These are phyloP conservation scores for Sechiopsis laciniata DNA, from an alignment of 306 rosid genomes.

Conservation along the genomic window DNA sequence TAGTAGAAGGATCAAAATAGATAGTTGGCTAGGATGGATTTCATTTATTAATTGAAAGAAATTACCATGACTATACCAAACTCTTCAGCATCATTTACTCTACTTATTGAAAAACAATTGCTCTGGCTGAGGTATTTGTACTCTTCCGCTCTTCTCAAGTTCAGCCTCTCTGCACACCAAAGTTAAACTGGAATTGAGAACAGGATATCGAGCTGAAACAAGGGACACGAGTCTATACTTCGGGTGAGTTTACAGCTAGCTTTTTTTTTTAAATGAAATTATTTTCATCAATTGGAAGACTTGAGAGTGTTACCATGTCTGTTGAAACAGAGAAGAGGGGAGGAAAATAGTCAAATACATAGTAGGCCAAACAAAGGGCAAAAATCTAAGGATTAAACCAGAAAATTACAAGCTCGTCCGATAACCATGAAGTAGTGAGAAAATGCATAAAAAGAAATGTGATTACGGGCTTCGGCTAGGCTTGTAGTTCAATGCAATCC, in stretches of 20 bases:
- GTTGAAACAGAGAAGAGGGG: too few relatives aligned
- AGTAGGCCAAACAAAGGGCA: too few relatives aligned
- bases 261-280: too few relatives aligned
- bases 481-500: not conserved
- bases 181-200: conserved; percentile 18
- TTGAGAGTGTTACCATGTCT: too few relatives aligned
- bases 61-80: conserved; percentile 67
- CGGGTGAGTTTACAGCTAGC: not conserved
- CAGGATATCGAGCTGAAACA: not conserved
- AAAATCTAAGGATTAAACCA: too few relatives aligned
- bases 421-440: too few relatives aligned
- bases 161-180: conserved; percentile 61
- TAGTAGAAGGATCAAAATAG: conserved; percentile 10
- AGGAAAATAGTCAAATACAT: too few relatives aligned
- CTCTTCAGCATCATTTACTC: conserved; percentile 82
- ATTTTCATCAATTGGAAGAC: too few relatives aligned
- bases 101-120: conserved; percentile 65
- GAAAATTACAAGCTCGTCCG: too few relatives aligned
- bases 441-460: too few relatives aligned
- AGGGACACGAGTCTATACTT: not conserved
- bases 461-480: too few relatives aligned
- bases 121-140: conserved; percentile 87
- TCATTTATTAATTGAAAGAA: not conserved
- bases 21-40: conserved; percentile 14
- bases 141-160: conserved; percentile 58